phyloP scores from a whole-genome alignment of 371 early-diverging fungal genomes.

The Parasitella parasitica region DNA sequence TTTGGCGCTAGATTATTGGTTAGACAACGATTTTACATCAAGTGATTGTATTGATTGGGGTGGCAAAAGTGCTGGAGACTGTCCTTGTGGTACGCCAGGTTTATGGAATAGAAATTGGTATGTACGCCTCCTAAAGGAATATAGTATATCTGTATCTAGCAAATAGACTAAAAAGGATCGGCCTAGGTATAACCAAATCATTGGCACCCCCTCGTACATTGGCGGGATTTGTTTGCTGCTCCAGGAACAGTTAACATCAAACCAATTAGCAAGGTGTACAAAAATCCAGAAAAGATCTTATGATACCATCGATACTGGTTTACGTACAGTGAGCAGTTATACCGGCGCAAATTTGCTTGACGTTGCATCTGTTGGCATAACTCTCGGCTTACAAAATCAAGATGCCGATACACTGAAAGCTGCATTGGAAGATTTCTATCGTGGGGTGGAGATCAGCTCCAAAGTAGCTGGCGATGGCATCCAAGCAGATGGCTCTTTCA shows the following conservation, averaged over 20 bases:
- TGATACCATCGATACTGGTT: neutral
- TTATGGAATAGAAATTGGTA: slow-evolving; percentile 38
- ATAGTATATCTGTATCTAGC: no score
- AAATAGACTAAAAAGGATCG: no score
- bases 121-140: neutral
- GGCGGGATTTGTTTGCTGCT: slow-evolving; percentile 28
- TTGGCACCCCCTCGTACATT: slow-evolving; percentile 17
- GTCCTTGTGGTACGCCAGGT: slow-evolving; percentile 39
- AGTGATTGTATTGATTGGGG: slow-evolving; percentile 23
- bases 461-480: slow-evolving; percentile 25
- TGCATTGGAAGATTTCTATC: slow-evolving; percentile 20
- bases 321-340: neutral
- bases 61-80: slow-evolving; percentile 14
- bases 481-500: slow-evolving; percentile 36
- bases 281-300: slow-evolving; percentile 21
- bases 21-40: slow-evolving; percentile 22
- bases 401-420: slow-evolving; percentile 1
- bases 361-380: slow-evolving; percentile 26
- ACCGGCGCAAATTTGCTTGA: slow-evolving; percentile 34
- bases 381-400: slow-evolving; percentile 13
- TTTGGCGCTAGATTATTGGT: slow-evolving; percentile 29
- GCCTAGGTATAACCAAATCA: slow-evolving; percentile 19
- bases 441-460: slow-evolving; percentile 7
- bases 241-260: neutral
- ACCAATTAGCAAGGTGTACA: slow-evolving; percentile 10